Percentiles rank a stretch among this genome's conserved stretches.
Conservation (phyloP, 805 yeast genomes). For the Yamadazyma laniorum region DNA sequence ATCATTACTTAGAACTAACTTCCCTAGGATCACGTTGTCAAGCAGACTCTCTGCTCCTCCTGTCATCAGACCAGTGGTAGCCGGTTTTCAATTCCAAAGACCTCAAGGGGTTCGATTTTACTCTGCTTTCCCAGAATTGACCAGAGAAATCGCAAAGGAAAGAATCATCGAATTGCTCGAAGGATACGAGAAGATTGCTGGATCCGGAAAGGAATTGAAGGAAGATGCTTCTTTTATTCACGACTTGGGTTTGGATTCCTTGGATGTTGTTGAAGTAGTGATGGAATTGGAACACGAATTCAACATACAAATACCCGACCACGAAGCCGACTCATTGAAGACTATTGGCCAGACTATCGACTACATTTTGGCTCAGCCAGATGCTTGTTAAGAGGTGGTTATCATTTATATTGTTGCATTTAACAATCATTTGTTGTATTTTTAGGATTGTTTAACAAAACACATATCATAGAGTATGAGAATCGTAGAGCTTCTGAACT, state of each 20-base stretch:
- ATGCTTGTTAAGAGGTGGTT: conserved; percentile 21
- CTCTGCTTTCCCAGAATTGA: conserved; percentile 58
- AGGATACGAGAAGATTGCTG: conserved; percentile 57
- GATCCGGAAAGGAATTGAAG: conserved; percentile 30
- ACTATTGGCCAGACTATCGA: conserved; percentile 47
- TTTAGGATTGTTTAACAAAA: conserved; percentile 1
- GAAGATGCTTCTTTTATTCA: conserved; percentile 36
- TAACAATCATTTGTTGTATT: conserved; percentile 1
- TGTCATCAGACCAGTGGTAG: conserved; percentile 1
- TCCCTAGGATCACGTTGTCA: conserved; percentile 3
- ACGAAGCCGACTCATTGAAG: conserved; percentile 45
- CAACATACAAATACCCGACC: conserved; percentile 47
- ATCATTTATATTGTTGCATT: background rate
- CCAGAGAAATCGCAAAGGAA: conserved; percentile 60
- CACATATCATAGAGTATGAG: background rate
- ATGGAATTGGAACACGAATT: conserved; percentile 49
- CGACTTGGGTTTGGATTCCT: conserved; percentile 47
- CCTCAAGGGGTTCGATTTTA: conserved; percentile 35
- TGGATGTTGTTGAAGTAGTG: conserved; percentile 46
- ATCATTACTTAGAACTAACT: conserved; percentile 6
- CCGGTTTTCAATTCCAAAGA: conserved; percentile 2
- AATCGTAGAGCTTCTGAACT: background rate
- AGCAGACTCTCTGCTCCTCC: conserved; percentile 3
- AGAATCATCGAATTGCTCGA: conserved; percentile 64
- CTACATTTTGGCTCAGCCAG: conserved; percentile 41